Evolutionary conservation across 2,329 filamentous ascomycete genomes (phyloP).

Genomic region (Cladosporium cucumerinum): DNA sequence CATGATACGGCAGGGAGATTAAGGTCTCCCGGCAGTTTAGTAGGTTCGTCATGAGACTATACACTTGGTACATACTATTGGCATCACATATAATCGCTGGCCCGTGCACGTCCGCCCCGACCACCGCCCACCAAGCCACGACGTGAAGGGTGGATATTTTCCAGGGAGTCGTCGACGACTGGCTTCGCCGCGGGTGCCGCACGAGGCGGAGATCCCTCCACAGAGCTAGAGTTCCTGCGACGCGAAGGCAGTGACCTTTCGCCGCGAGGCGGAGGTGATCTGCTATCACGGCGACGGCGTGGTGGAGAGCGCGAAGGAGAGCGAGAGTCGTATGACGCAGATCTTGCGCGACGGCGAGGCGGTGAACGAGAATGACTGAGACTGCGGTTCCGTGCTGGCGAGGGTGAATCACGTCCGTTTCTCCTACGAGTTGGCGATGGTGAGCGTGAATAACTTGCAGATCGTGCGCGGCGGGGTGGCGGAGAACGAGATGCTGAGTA

Average conservation of each 20-base stretch:
- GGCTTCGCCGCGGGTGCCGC: constrained; percentile 15
- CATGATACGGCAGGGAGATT: not conserved
- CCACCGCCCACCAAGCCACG: constrained; percentile 31
- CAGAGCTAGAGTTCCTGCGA: constrained; percentile 31
- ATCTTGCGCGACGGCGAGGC: constrained; percentile 18
- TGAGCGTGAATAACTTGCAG: constrained; percentile 16
- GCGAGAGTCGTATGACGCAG: constrained; percentile 22
- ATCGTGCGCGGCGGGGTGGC: constrained; percentile 20
- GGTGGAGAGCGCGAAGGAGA: constrained; percentile 23
- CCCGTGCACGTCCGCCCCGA: constrained; percentile 22
- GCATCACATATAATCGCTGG: constrained; percentile 28
- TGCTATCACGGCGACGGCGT: constrained; percentile 5
- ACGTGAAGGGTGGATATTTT: constrained; percentile 36
- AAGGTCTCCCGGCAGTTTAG: not conserved
- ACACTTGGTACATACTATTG: constrained; percentile 6
- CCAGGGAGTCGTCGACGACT: constrained; percentile 28
- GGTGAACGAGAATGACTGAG: constrained; percentile 18
- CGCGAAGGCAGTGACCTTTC: constrained; percentile 14
- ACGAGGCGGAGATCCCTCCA: constrained; percentile 29
- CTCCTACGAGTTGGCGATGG: constrained; percentile 3
- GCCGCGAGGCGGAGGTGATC: not conserved
- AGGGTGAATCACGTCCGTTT: constrained; percentile 17
- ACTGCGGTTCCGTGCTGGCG: constrained; percentile 18
- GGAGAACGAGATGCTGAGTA: constrained; percentile 22
- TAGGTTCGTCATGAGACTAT: not conserved